These are phyloP conservation scores for Nannochloropsis gaditana DNA, from an alignment of 108 stramenopile species.

Conservation along the genomic window DNA sequence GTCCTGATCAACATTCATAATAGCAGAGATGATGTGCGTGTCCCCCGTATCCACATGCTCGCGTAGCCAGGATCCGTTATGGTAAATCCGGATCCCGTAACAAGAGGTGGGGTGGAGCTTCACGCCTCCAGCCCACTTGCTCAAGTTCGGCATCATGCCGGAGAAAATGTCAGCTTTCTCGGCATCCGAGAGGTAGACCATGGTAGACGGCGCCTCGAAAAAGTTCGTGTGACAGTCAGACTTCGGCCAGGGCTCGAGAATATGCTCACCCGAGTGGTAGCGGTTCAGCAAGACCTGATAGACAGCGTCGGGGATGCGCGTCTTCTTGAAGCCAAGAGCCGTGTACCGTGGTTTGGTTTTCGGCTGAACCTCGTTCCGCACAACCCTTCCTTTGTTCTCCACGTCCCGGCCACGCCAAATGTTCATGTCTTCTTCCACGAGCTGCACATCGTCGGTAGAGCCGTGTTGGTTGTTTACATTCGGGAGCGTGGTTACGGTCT, in stretches of 20 bases:
- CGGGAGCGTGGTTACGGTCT: background rate
- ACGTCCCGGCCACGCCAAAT: background rate
- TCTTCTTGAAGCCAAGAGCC: conserved; percentile 8
- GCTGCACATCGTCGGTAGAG: background rate
- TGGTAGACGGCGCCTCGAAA: conserved; percentile 6
- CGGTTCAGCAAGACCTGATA: background rate
- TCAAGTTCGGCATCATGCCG: conserved; percentile 54
- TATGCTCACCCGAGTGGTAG: background rate
- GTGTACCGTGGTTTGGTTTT: background rate
- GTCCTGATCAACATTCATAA: conserved; percentile 78
- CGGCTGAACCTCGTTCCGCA: conserved; percentile 7
- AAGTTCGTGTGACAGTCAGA: background rate
- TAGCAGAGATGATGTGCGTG: conserved; percentile 73
- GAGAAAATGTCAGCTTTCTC: background rate
- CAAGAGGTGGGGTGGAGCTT: conserved; percentile 65
- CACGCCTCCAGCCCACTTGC: conserved; percentile 66
- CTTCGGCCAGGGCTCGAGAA: background rate
- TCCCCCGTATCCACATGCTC: conserved; percentile 82
- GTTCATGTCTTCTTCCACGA: background rate
- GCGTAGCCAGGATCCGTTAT: conserved; percentile 62
- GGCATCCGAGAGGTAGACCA: conserved; percentile 4
- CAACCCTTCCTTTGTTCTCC: background rate
- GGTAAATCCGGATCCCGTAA: conserved; percentile 85
- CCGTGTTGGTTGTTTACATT: background rate
- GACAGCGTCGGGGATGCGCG: background rate